Evolutionary conservation across 2,329 filamentous ascomycete species (phyloP), one percentile per base, ranked within the genome.

Genomic region (Hymenoscyphus scutula): DNA sequence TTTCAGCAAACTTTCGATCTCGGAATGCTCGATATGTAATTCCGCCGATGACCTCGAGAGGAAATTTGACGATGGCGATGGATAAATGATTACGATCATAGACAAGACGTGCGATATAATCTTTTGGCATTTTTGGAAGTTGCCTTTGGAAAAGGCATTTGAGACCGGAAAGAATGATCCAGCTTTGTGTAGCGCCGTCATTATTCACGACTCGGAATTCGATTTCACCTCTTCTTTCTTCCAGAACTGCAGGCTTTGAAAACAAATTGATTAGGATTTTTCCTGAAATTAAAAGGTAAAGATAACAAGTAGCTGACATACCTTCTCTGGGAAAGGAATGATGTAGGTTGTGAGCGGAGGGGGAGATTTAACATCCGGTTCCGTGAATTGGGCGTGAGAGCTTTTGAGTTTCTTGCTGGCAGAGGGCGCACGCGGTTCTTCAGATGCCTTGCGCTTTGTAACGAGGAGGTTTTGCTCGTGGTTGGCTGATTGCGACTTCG

Each of bases 111-210:
- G 95, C 95, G 70, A 98, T 98, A 76, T 99, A 98, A 74, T 98
- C 95, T 76, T 97, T 97, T 15, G 95, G 95, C 95, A 98, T 99
- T 77, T 98, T 98, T 0, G 95, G 95, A 7, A 99, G 82, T 74
- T 99, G 95, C 71, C 98, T 98, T 76, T 99, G 95, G 72, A 98
- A 98, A 68, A 99, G 96, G 74, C 92, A 97, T 75, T 98, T 98
- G 61, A 98, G 81, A 15, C 95, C 94, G 0, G 94, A 97, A 63
- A 98, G 82, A 70, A 98, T 96, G 73, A 98, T 96, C 68, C 92
- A 88, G 73, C 90, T 95, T 72, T 97, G 92, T 68, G 89, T 85
- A 34, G 88, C 83, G 71, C 90, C 89, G 74, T 98, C 95, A 74
- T 99, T 98, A 82, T 98, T 98, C 72, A 98, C 95, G 10, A 98